These are phyloP conservation scores for Cyberlindnera meyerae DNA, from an alignment of 805 yeast species.

Conservation along the genomic window DNA sequence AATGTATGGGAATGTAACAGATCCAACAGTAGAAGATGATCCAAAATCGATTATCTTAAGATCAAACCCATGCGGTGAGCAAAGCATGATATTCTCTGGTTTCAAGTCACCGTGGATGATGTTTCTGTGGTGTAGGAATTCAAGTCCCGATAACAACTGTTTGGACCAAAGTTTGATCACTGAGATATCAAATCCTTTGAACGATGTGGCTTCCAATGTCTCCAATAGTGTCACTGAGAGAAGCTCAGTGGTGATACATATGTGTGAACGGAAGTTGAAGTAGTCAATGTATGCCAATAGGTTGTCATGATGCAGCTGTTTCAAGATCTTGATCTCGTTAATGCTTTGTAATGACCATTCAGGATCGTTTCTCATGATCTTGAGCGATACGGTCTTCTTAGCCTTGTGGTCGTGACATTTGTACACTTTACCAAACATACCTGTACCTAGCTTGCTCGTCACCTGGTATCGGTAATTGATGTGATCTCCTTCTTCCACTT, in stretches of 20 bases:
- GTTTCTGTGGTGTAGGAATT: constrained; percentile 48
- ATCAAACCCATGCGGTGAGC: constrained; percentile 36
- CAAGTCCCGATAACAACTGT: constrained; percentile 56
- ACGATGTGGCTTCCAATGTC: constrained; percentile 43
- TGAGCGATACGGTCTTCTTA: constrained; percentile 59
- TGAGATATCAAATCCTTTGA: constrained; percentile 42
- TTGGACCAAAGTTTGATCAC: constrained; percentile 41
- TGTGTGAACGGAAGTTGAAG: constrained; percentile 75
- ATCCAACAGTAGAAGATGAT: constrained; percentile 53
- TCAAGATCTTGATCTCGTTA: constrained; percentile 66
- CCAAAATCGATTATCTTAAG: constrained; percentile 83
- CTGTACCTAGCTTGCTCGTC: constrained; percentile 56
- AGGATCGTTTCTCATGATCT: constrained; percentile 68
- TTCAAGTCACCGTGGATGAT: constrained; percentile 83
- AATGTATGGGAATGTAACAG: constrained; percentile 74
- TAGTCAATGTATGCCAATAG: constrained; percentile 55
- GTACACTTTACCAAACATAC: constrained; percentile 79
- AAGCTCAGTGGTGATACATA: constrained; percentile 75
- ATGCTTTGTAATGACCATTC: constrained; percentile 75
- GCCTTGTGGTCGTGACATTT: constrained; percentile 63
- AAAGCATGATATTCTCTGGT: constrained; percentile 75
- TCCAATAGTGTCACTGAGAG: constrained; percentile 65
- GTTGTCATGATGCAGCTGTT: constrained; percentile 31
- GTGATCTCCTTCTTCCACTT: constrained; percentile 56
- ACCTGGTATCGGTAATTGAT: constrained; percentile 72